Base-by-base conservation (phyloP, 2,329 filamentous ascomycete species). In the Penicillium sp. region DNA sequence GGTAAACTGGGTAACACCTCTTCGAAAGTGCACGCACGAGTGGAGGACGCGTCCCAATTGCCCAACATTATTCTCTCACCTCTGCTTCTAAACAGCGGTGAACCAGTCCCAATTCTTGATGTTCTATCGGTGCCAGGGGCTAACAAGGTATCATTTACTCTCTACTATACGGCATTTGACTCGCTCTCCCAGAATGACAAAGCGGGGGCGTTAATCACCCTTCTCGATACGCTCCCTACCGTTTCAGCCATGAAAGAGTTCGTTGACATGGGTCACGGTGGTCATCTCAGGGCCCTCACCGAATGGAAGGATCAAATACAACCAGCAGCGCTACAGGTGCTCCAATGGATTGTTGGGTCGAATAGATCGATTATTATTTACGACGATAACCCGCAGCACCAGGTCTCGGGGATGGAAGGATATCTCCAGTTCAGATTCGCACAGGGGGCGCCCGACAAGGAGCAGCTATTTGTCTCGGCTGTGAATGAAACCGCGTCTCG, bases 321-420 rank as follows among this genome's bases (percentile, higher is more conserved):
- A 0, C 85, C 86, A 2, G 85, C 90, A 7, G 86, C 89, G 0
- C 76, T 91, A 3, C 85, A 87, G 21, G 76, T 96, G 0, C 79
- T 97, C 21, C 85, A 91, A 56, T 97, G 93, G 93, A 91, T 97
- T 64, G 86, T 97, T 61, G 91, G 93, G 0, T 96, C 93, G 0
- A 97, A 97, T 70, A 84, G 92, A 50, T 94, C 93, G 0, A 93
- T 90, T 68, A 95, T 97, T 63, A 83, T 94, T 50, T 88, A 94
- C 67, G 88, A 95, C 17, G 51, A 64, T 7, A 45, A 71, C 23
- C 64, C 66, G 35, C 78, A 80, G 41, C 82, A 88, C 64, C 83
- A 82, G 11, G 83, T 95, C 3, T 80, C 79, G 26, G 89, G 89
- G 0, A 87, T 94, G 79, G 70, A 81, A 0, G 81, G 77, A 2